Base-by-base conservation (phyloP, 805 yeast species). In the Jamesozyma piceae region DNA sequence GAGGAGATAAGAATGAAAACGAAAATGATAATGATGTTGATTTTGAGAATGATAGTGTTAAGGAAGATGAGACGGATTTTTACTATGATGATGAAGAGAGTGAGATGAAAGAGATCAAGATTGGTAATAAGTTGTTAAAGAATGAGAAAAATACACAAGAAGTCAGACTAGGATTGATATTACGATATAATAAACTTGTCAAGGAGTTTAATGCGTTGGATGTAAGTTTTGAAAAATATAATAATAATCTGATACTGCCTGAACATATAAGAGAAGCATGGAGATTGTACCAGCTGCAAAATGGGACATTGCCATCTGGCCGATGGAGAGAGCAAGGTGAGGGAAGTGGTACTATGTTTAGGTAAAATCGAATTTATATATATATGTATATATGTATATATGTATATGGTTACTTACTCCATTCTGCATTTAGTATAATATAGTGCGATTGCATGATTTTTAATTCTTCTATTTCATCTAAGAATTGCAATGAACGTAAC, bases 181-280 rank as follows among this genome's bases (percentile, higher is more conserved):
- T 54, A 40, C 50, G 56, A 47, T 49, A 64, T 42, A 62, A 62
- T 44, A 48, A 48, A 37, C 41, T 59, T 27, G 63, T 58, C 10
- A 49, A 46, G 34, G 51, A 51, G 32, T 62, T 62, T 44, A 60
- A 62, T 38, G 34, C 44, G 10, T 33, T 55, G 21, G 63, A 60
- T 46, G 60, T 57, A 3, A 58, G 61, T 41, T 51, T 60, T 20
- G 66, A 62, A 39, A 59, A 56, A 38, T 60, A 72, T 52, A 63
- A 60, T 15, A 57, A 66, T 33, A 70, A 70, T 38, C 95, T 95
- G 1, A 60, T 89, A 36, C 68, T 77, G 28, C 95, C 97, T 0
- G 88, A 84, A 46, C 94, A 89, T 56, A 71, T 89, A 24, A 65
- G 94, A 39, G 95, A 87, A 53, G 96, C 96, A 1, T 85, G 94